Conservation (phyloP, 1,284 basidiomycete genomes). For the Rhizoctonia solani region DNA sequence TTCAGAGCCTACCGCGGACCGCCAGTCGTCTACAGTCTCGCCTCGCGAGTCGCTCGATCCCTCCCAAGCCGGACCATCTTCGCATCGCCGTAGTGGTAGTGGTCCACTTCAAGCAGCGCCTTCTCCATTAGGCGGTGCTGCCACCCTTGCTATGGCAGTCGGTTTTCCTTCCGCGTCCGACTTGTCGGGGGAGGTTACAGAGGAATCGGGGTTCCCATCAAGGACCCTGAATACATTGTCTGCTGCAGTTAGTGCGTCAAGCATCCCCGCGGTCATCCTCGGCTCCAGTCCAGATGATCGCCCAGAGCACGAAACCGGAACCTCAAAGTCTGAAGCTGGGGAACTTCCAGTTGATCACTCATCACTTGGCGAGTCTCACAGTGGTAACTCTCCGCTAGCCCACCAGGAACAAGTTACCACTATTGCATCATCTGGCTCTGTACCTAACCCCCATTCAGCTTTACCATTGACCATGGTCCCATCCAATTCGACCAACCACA, state of each 20-base stretch:
- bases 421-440: background rate
- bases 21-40: background rate
- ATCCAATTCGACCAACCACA: slow-evolving; percentile 1
- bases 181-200: slow-evolving; percentile 19
- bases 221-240: slow-evolving; percentile 34
- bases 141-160: slow-evolving; percentile 36
- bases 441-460: background rate
- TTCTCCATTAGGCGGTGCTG: slow-evolving; percentile 35
- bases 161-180: slow-evolving; percentile 38
- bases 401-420: background rate
- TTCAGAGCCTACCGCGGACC: slow-evolving; percentile 1
- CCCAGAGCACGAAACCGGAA: background rate
- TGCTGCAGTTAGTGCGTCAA: slow-evolving; percentile 17
- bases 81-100: slow-evolving; percentile 25
- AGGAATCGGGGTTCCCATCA: slow-evolving; percentile 16
- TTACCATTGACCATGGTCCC: background rate
- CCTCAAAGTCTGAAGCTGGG: background rate
- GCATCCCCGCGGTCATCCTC: slow-evolving; percentile 28
- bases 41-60: slow-evolving; percentile 15
- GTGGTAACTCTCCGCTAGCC: background rate
- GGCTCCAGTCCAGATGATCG: slow-evolving; percentile 1
- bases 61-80: background rate
- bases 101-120: slow-evolving; percentile 27
- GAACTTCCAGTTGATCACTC: background rate
- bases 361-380: no score